These are phyloP conservation scores for Eucalyptus decipiens DNA, from an alignment of 345 rosid species.

Conservation along the genomic window DNA sequence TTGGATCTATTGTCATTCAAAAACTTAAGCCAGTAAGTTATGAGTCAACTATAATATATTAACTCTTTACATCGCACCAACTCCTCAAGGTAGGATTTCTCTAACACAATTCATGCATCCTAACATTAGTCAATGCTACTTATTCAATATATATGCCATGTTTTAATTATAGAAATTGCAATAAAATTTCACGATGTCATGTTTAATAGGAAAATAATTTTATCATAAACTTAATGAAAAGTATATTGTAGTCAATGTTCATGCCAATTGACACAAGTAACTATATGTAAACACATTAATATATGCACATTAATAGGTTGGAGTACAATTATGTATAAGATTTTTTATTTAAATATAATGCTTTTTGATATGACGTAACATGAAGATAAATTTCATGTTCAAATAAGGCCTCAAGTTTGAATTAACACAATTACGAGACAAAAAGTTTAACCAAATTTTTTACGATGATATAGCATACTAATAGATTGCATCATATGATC, in stretches of 20 bases:
- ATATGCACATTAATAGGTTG: neutral
- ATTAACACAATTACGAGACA: neutral
- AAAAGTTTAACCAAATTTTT: neutral
- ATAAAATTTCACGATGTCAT: neutral
- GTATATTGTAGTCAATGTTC: neutral
- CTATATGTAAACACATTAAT: neutral
- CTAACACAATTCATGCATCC: too few relatives aligned
- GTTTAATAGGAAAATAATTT: neutral
- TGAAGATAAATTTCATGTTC: neutral
- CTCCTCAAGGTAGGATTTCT: too few relatives aligned
- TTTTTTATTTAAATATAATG: neutral
- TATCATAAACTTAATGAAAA: neutral
- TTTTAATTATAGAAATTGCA: neutral
- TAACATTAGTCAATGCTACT: neutral
- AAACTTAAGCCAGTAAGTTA: too few relatives aligned
- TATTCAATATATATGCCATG: neutral
- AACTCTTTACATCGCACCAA: too few relatives aligned
- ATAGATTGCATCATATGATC: neutral
- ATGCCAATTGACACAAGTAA: neutral
- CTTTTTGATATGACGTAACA: too few relatives aligned
- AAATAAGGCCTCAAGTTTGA: neutral
- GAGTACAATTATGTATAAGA: neutral
- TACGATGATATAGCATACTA: neutral
- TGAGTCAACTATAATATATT: too few relatives aligned
- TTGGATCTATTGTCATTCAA: too few relatives aligned